phyloP scores from a whole-genome alignment of 1,139 yeast genomes.

The Debaryomycetaceae sp. region DNA sequence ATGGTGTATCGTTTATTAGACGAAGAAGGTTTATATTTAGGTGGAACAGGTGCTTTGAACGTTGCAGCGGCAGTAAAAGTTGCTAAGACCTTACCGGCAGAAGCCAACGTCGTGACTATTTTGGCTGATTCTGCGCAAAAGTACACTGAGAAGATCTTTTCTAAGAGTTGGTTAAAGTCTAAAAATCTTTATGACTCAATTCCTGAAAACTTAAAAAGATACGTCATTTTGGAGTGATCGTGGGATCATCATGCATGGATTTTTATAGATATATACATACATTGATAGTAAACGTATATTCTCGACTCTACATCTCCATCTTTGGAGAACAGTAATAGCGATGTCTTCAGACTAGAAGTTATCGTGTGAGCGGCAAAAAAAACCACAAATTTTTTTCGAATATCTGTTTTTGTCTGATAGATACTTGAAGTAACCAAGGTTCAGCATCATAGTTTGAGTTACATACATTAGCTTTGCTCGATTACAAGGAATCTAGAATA shows the following conservation, averaged over 20 bases:
- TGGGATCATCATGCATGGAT: neutral
- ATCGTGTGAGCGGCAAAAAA: constrained; percentile 7
- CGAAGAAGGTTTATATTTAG: constrained; percentile 88
- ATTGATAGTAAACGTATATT: neutral
- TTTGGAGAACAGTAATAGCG: neutral
- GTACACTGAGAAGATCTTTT: constrained; percentile 76
- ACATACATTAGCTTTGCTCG: neutral
- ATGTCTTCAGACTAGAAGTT: neutral
- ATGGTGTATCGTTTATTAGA: constrained; percentile 82
- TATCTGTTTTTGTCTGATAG: neutral
- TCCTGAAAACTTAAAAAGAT: constrained; percentile 69
- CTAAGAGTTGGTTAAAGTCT: constrained; percentile 68
- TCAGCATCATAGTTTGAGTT: neutral
- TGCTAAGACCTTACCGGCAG: constrained; percentile 74
- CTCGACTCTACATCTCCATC: neutral
- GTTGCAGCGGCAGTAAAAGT: constrained; percentile 78
- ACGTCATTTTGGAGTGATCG: constrained; percentile 40
- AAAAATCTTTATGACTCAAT: constrained; percentile 64
- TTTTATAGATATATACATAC: neutral
- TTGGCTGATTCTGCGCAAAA: constrained; percentile 88
- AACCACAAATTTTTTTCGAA: constrained; percentile 6
- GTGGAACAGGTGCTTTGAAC: constrained; percentile 82
- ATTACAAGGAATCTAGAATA: neutral
- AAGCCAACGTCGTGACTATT: constrained; percentile 78
- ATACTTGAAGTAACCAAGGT: neutral